These are phyloP conservation scores for Diaporthe nobilis DNA, from an alignment of 2,329 filamentous ascomycete genomes.

Conservation along the genomic window DNA sequence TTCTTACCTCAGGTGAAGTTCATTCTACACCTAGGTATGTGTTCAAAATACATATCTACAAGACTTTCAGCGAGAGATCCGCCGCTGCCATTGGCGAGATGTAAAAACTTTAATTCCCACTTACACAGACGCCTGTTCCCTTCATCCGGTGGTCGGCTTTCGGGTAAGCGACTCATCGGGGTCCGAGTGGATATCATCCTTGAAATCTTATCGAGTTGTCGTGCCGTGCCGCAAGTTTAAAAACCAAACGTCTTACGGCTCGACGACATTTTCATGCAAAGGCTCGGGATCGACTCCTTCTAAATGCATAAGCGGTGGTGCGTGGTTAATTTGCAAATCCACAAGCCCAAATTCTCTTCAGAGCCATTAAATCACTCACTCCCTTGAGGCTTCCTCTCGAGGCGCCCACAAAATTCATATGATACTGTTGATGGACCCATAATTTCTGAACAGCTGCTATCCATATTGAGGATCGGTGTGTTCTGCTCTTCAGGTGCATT, in stretches of 20 bases:
- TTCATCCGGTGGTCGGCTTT: conserved; percentile 8
- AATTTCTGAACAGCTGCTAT: not conserved
- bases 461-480: not conserved
- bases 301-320: too few relatives aligned
- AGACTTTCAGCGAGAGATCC: not conserved
- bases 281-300: not conserved
- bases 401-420: too few relatives aligned
- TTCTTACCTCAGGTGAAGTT: not conserved
- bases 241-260: not conserved
- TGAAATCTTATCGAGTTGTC: not conserved
- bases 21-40: not conserved
- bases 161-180: not conserved
- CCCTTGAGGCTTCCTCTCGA: too few relatives aligned
- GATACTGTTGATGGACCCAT: not conserved
- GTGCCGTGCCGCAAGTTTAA: not conserved
- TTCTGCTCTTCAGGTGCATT: not conserved
- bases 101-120: not conserved
- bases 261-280: not conserved
- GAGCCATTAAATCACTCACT: too few relatives aligned
- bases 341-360: too few relatives aligned
- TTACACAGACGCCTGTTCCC: not conserved
- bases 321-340: not conserved
- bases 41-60: not conserved
- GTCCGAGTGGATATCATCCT: not conserved
- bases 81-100: not conserved